Conservation (phyloP, 306 rosid species). For the Sechiopsis laciniata region DNA sequence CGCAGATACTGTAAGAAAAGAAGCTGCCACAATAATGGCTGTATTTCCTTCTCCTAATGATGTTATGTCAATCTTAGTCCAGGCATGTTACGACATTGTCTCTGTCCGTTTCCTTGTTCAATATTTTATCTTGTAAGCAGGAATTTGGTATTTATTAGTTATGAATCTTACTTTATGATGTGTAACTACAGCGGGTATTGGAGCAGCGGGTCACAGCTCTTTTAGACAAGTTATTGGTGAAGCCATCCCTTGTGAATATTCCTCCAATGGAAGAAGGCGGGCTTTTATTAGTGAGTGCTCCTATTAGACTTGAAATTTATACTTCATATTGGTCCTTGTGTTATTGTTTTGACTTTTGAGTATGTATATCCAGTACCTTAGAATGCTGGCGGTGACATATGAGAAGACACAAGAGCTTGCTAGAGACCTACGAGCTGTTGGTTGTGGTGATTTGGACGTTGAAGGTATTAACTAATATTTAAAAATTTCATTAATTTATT, state of each 20-base stretch:
- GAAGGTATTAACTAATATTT: slow-evolving; percentile 43
- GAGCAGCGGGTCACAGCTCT: slow-evolving; percentile 89
- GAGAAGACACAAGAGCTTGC: slow-evolving; percentile 97
- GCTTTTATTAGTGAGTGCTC: slow-evolving; percentile 73
- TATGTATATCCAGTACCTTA: slow-evolving; percentile 68
- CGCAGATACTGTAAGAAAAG: slow-evolving; percentile 89
- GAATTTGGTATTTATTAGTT: neutral
- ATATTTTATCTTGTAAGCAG: slow-evolving; percentile 4
- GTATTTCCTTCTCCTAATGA: slow-evolving; percentile 96
- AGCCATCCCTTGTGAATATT: slow-evolving; percentile 81
- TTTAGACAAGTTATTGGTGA: slow-evolving; percentile 77
- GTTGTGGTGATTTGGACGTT: slow-evolving; percentile 98
- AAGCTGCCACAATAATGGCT: slow-evolving; percentile 83
- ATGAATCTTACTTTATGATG: no score
- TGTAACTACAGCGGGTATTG: slow-evolving; percentile 70
- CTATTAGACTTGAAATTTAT: slow-evolving; percentile 21
- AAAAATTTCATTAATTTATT: neutral
- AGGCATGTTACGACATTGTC: slow-evolving; percentile 41
- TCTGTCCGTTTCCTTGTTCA: neutral
- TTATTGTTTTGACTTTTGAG: slow-evolving; percentile 37
- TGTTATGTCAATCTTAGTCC: slow-evolving; percentile 95
- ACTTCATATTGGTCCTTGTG: slow-evolving; percentile 24
- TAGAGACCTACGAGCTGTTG: slow-evolving; percentile 76
- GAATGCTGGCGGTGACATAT: slow-evolving; percentile 97
- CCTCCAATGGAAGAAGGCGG: slow-evolving; percentile 98